Evolutionary conservation across 306 rosid genomes (phyloP).

Genomic region (Comarum palustre): DNA sequence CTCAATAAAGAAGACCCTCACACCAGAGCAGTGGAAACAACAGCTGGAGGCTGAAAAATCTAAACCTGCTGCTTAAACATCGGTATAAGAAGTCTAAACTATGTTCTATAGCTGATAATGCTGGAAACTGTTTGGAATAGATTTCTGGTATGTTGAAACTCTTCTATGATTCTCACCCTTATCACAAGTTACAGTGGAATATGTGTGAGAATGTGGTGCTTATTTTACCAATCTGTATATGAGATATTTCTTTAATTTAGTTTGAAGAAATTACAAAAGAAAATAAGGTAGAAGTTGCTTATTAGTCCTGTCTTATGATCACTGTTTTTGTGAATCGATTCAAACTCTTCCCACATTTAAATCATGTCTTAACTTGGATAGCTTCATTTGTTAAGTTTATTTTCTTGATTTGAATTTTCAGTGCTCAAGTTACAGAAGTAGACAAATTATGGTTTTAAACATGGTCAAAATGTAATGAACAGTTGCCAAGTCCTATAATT

Average conservation of each 20-base stretch:
- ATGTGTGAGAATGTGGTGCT: neutral
- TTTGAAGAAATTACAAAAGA: neutral
- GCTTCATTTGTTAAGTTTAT: too few species aligned
- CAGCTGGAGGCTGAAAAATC: slow-evolving; percentile 59
- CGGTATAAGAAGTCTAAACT: slow-evolving; percentile 3
- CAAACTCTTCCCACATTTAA: neutral
- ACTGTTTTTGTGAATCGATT: neutral
- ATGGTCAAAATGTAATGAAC: neutral
- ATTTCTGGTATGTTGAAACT: neutral
- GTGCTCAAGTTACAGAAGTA: too few species aligned
- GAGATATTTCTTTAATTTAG: neutral
- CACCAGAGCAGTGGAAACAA: slow-evolving; percentile 93
- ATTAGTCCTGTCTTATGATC: neutral
- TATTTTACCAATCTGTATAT: neutral
- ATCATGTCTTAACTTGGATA: neutral
- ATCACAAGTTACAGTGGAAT: neutral
- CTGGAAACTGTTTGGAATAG: neutral
- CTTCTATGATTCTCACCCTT: neutral
- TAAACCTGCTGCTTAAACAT: slow-evolving; percentile 44
- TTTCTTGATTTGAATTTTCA: too few species aligned
- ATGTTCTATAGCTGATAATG: slow-evolving; percentile 4
- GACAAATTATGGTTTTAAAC: too few species aligned
- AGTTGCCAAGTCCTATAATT: neutral
- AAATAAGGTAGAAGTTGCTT: neutral
- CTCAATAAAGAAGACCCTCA: slow-evolving; percentile 77